Conservation (phyloP, 768 basidiomycete genomes). For the Suillus clintonianus region DNA sequence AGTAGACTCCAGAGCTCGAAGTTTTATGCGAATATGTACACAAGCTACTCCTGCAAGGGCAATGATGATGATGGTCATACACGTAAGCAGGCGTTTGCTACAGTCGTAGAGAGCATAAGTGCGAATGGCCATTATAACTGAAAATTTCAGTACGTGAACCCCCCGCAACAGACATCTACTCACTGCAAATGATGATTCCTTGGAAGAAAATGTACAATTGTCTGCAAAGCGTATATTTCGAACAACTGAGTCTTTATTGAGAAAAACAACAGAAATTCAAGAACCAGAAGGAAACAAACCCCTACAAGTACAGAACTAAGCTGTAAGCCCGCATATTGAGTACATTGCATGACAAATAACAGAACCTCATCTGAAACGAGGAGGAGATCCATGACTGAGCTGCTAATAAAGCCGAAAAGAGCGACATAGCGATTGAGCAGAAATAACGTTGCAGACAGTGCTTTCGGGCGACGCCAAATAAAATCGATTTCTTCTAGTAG, state of each 20-base stretch:
- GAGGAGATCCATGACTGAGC: background rate
- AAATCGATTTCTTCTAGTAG: background rate
- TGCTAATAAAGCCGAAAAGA: background rate
- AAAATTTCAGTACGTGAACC: background rate
- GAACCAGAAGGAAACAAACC: background rate
- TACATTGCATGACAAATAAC: background rate
- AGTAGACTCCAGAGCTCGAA: background rate
- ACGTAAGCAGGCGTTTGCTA: slow-evolving; percentile 37
- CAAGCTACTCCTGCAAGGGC: slow-evolving; percentile 33
- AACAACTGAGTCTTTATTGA: background rate
- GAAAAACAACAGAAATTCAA: background rate
- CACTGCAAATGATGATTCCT: background rate
- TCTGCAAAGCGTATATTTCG: background rate
- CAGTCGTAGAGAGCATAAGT: slow-evolving; percentile 53
- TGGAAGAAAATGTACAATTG: background rate
- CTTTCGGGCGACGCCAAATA: background rate
- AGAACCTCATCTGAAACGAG: background rate
- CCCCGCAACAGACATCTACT: background rate
- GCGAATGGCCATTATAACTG: slow-evolving; percentile 49
- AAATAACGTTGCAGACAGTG: background rate
- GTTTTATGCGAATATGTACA: slow-evolving; percentile 32
- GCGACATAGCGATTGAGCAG: background rate
- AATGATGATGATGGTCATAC: slow-evolving; percentile 34
- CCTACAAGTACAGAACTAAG: background rate
- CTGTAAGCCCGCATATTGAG: background rate